These are phyloP conservation scores for Suhomyces sp. DNA, from an alignment of 805 yeast species.

Conservation along the genomic window DNA sequence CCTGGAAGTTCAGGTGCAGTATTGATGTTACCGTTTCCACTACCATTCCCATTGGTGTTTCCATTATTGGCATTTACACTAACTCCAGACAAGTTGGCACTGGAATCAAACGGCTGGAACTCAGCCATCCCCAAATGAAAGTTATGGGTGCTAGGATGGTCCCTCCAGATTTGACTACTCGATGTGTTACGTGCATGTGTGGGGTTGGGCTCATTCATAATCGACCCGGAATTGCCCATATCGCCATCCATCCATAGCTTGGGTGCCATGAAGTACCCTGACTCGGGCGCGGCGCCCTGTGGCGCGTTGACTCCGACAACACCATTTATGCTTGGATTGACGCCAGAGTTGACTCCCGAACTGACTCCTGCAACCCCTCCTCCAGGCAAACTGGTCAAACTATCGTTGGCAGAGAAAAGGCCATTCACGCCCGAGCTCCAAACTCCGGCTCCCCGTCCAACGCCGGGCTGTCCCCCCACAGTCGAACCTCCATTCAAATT, in stretches of 20 bases:
- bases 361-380: constrained; percentile 1
- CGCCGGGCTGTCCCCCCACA: not conserved
- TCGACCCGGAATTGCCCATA: not conserved
- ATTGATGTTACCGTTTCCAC: not conserved
- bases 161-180: constrained; percentile 21
- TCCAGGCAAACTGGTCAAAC: constrained; percentile 11
- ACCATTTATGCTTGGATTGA: not conserved
- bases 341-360: not conserved
- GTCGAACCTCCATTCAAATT: constrained; percentile 1
- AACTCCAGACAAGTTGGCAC: not conserved
- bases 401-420: constrained; percentile 10
- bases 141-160: constrained; percentile 9
- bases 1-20: not conserved
- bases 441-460: constrained; percentile 3
- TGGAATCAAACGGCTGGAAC: constrained; percentile 13
- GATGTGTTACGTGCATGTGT: constrained; percentile 16
- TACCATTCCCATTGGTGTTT: not conserved
- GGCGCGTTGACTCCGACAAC: not conserved
- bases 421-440: constrained; percentile 10
- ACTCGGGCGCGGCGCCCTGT: not conserved
- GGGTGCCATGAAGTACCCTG: constrained; percentile 9
- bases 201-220: constrained; percentile 2
- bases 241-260: constrained; percentile 7
- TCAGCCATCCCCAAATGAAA: constrained; percentile 13
- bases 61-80: not conserved